Conservation (phyloP, 371 early-diverging fungal genomes). For the Dichotomocladium elegans region DNA sequence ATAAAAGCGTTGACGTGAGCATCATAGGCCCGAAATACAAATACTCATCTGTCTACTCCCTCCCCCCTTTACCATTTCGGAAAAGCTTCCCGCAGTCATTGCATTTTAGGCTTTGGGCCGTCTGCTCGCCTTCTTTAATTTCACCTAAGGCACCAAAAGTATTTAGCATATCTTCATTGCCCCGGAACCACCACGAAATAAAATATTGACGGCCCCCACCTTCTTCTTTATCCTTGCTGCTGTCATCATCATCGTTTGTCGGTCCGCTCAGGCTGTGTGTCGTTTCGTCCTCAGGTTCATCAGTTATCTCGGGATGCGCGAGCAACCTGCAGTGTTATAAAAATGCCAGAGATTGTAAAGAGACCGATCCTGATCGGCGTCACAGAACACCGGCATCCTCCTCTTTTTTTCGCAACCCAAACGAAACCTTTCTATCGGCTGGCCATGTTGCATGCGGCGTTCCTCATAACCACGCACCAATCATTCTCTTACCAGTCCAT, state of each 20-base stretch:
- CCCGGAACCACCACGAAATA: not conserved
- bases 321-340: constrained; percentile 59
- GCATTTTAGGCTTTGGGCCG: constrained; percentile 76
- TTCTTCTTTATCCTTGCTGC: constrained; percentile 8
- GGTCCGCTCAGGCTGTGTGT: constrained; percentile 32
- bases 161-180: not conserved
- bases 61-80: constrained; percentile 59
- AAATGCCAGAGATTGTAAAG: no score
- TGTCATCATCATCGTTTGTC: constrained; percentile 17
- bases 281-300: constrained; percentile 56
- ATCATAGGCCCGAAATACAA: no score
- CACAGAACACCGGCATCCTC: no score
- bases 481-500: constrained; percentile 87
- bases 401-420: no score
- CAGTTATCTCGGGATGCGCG: constrained; percentile 71
- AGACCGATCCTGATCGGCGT: no score
- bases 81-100: constrained; percentile 86
- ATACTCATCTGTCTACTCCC: not conserved
- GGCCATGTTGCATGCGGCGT: no score
- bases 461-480: no score
- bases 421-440: no score
- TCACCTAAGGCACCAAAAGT: constrained; percentile 42
- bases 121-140: constrained; percentile 63
- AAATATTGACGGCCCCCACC: not conserved
- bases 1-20: no score